Percentiles rank a stretch among this genome's conserved stretches.
phyloP scores from a whole-genome alignment of 768 basidiomycete genomes.

The Trametes coccinea region DNA sequence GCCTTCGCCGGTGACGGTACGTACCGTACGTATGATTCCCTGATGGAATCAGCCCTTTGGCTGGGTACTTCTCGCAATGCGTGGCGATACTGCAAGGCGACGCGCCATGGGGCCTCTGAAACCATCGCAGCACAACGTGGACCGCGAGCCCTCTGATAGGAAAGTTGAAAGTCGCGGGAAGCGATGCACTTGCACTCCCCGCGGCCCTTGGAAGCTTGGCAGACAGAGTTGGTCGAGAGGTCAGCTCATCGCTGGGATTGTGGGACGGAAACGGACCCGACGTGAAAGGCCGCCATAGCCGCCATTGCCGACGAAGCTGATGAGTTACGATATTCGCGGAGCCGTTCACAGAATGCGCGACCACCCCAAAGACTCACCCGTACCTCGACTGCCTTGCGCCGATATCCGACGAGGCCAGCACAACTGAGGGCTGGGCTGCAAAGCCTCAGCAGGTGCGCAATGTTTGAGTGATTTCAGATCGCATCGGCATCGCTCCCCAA shows the following conservation, averaged over 20 bases:
- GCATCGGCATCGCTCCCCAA: background rate
- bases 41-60: background rate
- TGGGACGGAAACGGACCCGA: background rate
- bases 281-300: constrained; percentile 7
- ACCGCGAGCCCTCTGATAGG: background rate
- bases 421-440: no score
- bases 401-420: background rate
- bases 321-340: constrained; percentile 6
- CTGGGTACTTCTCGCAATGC: background rate
- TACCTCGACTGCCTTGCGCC: background rate
- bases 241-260: no score
- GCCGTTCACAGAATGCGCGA: background rate
- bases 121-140: background rate
- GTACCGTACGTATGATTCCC: background rate
- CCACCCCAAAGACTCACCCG: background rate
- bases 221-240: no score
- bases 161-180: background rate
- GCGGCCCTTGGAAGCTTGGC: background rate
- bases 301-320: constrained; percentile 16
- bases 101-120: background rate
- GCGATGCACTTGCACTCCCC: background rate
- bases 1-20: background rate
- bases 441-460: background rate
- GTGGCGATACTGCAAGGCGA: background rate
- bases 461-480: background rate